These are phyloP conservation scores for Diaporthe australafricana DNA, from an alignment of 2,329 filamentous ascomycete species.

Conservation along the genomic window DNA sequence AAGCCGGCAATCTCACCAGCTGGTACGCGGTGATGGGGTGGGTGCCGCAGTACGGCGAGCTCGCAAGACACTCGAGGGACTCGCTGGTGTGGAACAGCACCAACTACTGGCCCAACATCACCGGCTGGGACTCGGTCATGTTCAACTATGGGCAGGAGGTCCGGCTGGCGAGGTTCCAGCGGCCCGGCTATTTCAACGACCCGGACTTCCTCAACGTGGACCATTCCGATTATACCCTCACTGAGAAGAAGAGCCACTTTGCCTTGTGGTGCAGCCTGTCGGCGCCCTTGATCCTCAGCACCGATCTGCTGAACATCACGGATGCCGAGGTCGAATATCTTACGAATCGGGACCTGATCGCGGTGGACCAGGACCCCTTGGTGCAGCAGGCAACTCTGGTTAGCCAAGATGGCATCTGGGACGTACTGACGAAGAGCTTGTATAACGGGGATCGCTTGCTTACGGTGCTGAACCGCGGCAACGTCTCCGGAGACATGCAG, in stretches of 20 bases:
- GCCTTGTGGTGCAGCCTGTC: conserved; percentile 50
- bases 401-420: conserved; percentile 54
- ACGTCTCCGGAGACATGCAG: conserved; percentile 42
- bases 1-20: conserved; percentile 50
- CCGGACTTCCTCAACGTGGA: conserved; percentile 53
- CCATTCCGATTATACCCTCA: conserved; percentile 47
- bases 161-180: conserved; percentile 53
- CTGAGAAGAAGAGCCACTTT: conserved; percentile 52
- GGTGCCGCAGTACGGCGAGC: conserved; percentile 53
- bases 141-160: conserved; percentile 59
- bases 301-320: conserved; percentile 51
- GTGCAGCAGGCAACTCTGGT: conserved; percentile 60
- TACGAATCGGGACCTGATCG: conserved; percentile 54
- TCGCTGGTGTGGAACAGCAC: conserved; percentile 47
- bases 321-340: conserved; percentile 50
- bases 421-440: conserved; percentile 59
- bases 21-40: conserved; percentile 60
- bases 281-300: conserved; percentile 51
- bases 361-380: conserved; percentile 55
- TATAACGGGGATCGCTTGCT: conserved; percentile 59
- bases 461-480: conserved; percentile 58
- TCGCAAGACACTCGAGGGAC: conserved; percentile 57
- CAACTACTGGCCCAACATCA: conserved; percentile 52
- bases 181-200: conserved; percentile 52
- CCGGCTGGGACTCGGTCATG: conserved; percentile 60